Base-by-base conservation (phyloP, 1,284 basidiomycete species). In the Cronartium ribicola region DNA sequence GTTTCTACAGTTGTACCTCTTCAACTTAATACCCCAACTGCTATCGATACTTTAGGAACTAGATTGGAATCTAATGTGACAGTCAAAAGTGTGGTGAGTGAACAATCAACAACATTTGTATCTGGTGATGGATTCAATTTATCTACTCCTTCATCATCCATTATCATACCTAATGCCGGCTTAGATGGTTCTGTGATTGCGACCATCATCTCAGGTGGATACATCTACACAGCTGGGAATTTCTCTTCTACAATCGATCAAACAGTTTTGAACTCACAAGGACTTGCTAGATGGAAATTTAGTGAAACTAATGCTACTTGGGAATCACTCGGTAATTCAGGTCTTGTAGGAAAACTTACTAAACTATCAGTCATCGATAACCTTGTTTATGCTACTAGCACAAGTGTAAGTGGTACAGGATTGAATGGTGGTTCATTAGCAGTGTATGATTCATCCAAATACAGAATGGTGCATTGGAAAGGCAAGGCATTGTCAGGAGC, bases 241-340 rank as follows among this genome's bases (percentile, higher is more conserved):
- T 74, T 74, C 39, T 60, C 64, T 20, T 51, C 40, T 22, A 67
- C 71, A 14, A 22, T 55, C 14, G 71, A 74, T 67, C 46, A 59
- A 37, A 5, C n/a, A 44, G 41, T 74, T 37, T 22, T 59, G 22
- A 57, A 29, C 8, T 40, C 67, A 36, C 44, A 46, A 51, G 71
- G 71, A 48, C 65, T 74, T 20, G 71, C 71, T 14, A 51, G 55
- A 41, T 74, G 71, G 71, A 66, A 67, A 43, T 74, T 61, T 66
- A 60, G 71, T 37, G 17, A 11, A 46, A 48, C 64, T n/a, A 66
- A 44, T 39, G 20, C 55, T 7, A 13, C 14, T n/a, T 74, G 71
- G 71, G 71, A 74, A 61, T 5, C 57, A 22, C 44, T 74, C 13
- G 41, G 55, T 22, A 8, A 66, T 7, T 44, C 65, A 17, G 65